These are phyloP conservation scores for Xylaria sp. DNA, from an alignment of 2,329 filamentous ascomycete genomes.

Conservation along the genomic window DNA sequence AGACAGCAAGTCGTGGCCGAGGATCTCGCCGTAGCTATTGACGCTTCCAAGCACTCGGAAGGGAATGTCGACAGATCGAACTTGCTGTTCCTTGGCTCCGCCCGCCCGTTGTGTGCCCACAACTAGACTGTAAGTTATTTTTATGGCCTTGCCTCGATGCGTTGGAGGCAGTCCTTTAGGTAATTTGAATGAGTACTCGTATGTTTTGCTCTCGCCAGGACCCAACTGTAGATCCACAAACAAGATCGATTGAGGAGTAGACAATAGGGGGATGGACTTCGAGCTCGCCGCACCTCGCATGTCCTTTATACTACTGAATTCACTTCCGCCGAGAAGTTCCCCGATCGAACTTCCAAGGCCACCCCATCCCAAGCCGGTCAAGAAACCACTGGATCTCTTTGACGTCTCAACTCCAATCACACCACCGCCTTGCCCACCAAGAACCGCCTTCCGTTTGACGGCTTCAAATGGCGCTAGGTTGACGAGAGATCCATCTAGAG, in stretches of 20 bases:
- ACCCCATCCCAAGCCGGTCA: conserved; percentile 88
- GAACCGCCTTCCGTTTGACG: conserved; percentile 92
- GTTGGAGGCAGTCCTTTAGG: conserved; percentile 91
- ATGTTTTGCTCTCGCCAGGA: conserved; percentile 89
- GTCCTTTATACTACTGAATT: conserved; percentile 93
- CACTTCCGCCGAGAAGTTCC: conserved; percentile 84
- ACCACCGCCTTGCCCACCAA: conserved; percentile 86
- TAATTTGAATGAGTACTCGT: conserved; percentile 85
- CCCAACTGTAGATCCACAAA: conserved; percentile 92
- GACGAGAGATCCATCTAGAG: conserved; percentile 88
- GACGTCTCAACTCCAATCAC: conserved; percentile 81
- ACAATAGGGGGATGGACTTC: conserved; percentile 89
- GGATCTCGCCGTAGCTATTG: conserved; percentile 85
- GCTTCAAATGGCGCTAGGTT: conserved; percentile 92
- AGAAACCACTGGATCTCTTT: conserved; percentile 81
- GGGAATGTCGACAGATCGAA: conserved; percentile 90
- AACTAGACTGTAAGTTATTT: conserved; percentile 89
- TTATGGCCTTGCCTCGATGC: conserved; percentile 91
- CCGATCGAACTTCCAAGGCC: conserved; percentile 88
- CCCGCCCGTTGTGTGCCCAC: conserved; percentile 91
- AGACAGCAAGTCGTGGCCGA: conserved; percentile 93
- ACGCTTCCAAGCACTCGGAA: conserved; percentile 95
- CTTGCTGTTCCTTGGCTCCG: conserved; percentile 80
- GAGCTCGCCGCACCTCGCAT: conserved; percentile 90
- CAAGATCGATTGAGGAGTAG: conserved; percentile 92